Conservation (phyloP, 2,329 filamentous ascomycete species). For the Aureobasidium sp. region DNA sequence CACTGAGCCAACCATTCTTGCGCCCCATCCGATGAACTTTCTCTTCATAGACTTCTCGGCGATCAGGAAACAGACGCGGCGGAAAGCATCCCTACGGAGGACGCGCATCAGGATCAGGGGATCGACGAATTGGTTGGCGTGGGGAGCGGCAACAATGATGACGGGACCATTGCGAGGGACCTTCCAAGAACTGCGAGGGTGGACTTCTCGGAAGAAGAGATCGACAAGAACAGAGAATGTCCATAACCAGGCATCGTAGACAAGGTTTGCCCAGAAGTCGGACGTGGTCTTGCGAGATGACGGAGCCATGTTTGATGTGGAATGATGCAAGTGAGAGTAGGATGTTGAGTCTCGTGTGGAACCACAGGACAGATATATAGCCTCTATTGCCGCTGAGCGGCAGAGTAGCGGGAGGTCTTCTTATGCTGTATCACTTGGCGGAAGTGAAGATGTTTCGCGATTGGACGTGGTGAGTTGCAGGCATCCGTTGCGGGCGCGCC, state of each 20-base stretch:
- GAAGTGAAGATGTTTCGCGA: neutral
- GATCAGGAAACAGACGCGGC: slow-evolving; percentile 85
- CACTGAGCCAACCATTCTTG: slow-evolving; percentile 76
- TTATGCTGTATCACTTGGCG: neutral
- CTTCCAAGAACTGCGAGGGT: slow-evolving; percentile 90
- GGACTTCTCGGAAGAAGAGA: slow-evolving; percentile 96
- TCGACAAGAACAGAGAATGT: slow-evolving; percentile 77
- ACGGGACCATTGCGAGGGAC: slow-evolving; percentile 82
- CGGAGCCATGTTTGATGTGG: neutral
- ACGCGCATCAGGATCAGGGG: slow-evolving; percentile 88
- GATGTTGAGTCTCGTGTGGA: neutral
- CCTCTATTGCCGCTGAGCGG: neutral
- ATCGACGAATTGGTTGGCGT: slow-evolving; percentile 98
- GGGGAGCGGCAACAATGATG: slow-evolving; percentile 91
- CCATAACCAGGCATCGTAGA: slow-evolving; percentile 70
- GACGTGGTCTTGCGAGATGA: neutral
- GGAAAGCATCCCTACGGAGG: slow-evolving; percentile 74
- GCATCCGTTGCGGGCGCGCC: neutral
- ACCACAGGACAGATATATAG: neutral
- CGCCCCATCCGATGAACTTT: slow-evolving; percentile 78
- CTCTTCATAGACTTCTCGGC: slow-evolving; percentile 92
- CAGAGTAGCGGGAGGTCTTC: neutral
- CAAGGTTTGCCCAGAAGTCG: slow-evolving; percentile 16
- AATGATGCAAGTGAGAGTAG: neutral
- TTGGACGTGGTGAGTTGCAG: neutral